Base-by-base conservation (phyloP, 2,329 filamentous ascomycete genomes). In the Trichoderma brevicompactum region DNA sequence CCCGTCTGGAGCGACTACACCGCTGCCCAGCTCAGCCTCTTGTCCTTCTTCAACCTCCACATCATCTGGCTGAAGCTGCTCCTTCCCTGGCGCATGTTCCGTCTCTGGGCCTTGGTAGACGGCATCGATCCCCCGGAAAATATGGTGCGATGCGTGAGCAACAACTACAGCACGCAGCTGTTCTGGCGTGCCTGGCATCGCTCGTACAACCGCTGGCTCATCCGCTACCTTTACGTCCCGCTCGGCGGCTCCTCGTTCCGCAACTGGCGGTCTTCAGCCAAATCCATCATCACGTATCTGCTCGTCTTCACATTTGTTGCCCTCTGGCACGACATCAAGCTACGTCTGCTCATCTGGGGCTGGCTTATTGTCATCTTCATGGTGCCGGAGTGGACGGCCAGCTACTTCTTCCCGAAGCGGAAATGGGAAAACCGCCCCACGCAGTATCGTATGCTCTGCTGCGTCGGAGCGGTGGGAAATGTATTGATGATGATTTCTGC, bases 181-280 rank as follows among this genome's bases (percentile, higher is more conserved):
- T 99, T 99, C 80, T 99, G 95, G 95, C 91, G 95, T 68, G 89
- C 88, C 38, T 99, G 96, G 96, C 95, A 99, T 79, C 89, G 94
- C 60, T 92, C 88, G 69, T 98, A 92, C 82, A 98, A 98, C 79
- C 90, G 93, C 70, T 99, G 94, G 93, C 85, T 95, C 65, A 85
- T 98, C 58, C 89, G 95, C 28, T 99, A 99, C 79, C 87, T 99
- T 68, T 99, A 96, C 77, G 84, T 98, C 4, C 95, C 95, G 0
- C 84, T 99, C 0, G 95, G 95, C 43, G 94, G 95, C 7, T 80
- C 83, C 2, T 81, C 80, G 36, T 84, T 85, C 74, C 76, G 77
- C 38, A 80, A 70, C 63, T 77, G 80, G 72, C 69, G 77, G 36
- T 77, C 80, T 43, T 77, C 80, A 19, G 87, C 83, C 50, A 81